Base-by-base conservation (phyloP, 2,329 filamentous ascomycete species). In the Aquanectria penicillioides region DNA sequence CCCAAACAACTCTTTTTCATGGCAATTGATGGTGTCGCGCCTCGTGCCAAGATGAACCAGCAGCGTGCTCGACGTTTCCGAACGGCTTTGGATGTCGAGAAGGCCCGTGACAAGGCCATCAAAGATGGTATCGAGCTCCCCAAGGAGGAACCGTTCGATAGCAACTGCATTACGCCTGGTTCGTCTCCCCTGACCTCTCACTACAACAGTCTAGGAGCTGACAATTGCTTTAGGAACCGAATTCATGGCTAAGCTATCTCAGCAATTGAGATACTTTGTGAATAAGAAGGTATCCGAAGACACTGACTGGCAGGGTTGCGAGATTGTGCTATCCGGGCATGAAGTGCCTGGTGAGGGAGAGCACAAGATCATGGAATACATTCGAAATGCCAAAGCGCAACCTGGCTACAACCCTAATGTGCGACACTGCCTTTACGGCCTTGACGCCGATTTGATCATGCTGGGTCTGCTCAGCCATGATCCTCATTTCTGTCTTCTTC, bases 311-410 rank as follows among this genome's bases (percentile, higher is more conserved):
- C 95, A 99, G 79, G 92, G 92, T 59, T 95, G 96, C 65, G 94
- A 98, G 73, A 89, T 99, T 69, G 93, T 99, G 50, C 85, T 99
- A 58, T 99, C 95, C 6, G 95, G 96, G 52, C 96, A 99, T 73
- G 96, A 99, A 77, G 94, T 98, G 22, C 95, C 95, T 6, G 95
- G 95, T 69, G 96, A 99, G 79, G 95, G 95, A 70, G 95, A 99
- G 78, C 95, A 99, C 82, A 99, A 99, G 81, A 97, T 99, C 78
- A 99, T 99, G 95, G 96, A 99, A 78, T 99, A 99, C 77, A 99
- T 99, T 76, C 91, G 95, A 68, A 92, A 96, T 77, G 92, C 95
- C 62, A 98, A 98, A 82, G 93, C 94, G 44, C 95, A 99, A 77
- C 92, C 92, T 2, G 87, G 89, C 63, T 99, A 99, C 77, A 89